phyloP scores from a whole-genome alignment of 305 asterid genomes.

The Fraxinus greggii region DNA sequence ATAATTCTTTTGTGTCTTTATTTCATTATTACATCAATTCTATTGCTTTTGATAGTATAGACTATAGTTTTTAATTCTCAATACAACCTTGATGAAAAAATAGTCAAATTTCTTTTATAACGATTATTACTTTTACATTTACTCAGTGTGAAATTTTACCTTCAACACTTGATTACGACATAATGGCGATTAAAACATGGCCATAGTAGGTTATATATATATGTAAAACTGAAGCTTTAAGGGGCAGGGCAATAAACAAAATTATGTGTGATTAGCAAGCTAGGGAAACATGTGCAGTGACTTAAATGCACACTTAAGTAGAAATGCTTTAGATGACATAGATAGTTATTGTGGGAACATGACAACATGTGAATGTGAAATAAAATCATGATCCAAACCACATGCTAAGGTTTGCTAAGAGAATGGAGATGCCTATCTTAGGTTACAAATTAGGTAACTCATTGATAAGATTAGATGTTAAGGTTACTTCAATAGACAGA shows the following conservation, averaged over 20 bases:
- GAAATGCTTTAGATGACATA: slow-evolving; percentile 12
- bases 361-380: slow-evolving; percentile 35
- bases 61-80: not conserved
- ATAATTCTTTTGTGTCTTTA: too few relatives aligned
- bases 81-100: too few relatives aligned
- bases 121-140: too few relatives aligned
- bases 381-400: slow-evolving; percentile 50
- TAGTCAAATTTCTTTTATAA: not conserved
- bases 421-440: slow-evolving; percentile 23
- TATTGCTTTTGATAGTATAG: too few relatives aligned
- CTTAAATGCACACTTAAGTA: slow-evolving; percentile 45
- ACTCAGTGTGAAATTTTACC: not conserved
- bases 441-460: slow-evolving; percentile 6
- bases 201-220: not conserved
- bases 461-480: slow-evolving; percentile 18
- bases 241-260: slow-evolving; percentile 1
- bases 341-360: slow-evolving; percentile 38
- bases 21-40: not conserved
- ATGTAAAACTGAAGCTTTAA: not conserved
- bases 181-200: not conserved
- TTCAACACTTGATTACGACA: not conserved
- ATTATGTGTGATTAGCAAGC: slow-evolving; percentile 40
- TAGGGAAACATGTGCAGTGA: slow-evolving; percentile 51
- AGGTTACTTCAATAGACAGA: slow-evolving; percentile 14
- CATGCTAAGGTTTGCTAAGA: slow-evolving; percentile 42